Conservation (phyloP, 176 grass and related monocot species). For the Coix lacrymajobi region DNA sequence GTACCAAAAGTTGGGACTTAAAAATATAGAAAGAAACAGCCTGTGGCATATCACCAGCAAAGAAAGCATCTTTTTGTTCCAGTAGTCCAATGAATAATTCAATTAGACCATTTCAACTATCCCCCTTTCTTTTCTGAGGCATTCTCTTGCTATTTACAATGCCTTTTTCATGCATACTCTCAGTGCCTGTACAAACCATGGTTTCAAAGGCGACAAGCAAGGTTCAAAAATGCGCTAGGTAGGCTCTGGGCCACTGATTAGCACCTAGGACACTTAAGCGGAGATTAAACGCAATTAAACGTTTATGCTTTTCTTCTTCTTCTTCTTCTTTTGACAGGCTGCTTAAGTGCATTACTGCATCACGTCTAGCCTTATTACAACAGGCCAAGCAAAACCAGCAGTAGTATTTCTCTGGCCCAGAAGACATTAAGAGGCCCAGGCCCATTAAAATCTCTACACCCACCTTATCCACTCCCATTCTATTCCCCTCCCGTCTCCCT, state of each 20-base stretch:
- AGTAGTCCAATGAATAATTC: conserved; percentile 6
- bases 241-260: background rate
- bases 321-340: background rate
- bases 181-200: background rate
- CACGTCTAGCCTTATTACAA: background rate
- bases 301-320: background rate
- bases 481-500: background rate
- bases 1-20: background rate
- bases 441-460: background rate
- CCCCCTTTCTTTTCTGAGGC: background rate
- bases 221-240: too few relatives aligned
- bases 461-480: background rate
- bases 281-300: background rate
- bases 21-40: conserved; percentile 22
- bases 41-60: conserved; percentile 37
- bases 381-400: background rate
- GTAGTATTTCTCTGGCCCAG: background rate
- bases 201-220: background rate
- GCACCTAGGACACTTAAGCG: background rate
- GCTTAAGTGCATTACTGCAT: background rate
- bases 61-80: conserved; percentile 29
- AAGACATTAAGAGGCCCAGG: background rate
- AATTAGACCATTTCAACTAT: conserved; percentile 12
- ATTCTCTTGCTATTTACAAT: background rate
- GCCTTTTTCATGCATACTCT: background rate